A percentile compares a stretch with the other conserved stretches of the same genome.
Evolutionary conservation across 2,329 filamentous ascomycete species (phyloP).

Genomic region (Ceratocystis cacaofunesta): DNA sequence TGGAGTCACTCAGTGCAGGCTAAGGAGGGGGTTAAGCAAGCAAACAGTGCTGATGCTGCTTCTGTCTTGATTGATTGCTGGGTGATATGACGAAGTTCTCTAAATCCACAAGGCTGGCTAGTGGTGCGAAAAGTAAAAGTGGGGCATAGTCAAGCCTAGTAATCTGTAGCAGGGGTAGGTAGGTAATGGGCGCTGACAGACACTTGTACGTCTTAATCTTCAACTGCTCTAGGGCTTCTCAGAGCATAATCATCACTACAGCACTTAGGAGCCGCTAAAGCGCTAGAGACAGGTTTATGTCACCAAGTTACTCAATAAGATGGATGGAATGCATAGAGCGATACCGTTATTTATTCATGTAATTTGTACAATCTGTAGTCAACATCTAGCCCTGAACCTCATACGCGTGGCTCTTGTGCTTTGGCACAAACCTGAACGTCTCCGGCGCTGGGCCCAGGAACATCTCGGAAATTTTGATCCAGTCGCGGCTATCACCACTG

Average conservation of each 20-base stretch:
- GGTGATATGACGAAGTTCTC: not conserved
- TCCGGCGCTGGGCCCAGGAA: conserved; percentile 83
- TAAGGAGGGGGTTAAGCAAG: not conserved
- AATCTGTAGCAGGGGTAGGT: not conserved
- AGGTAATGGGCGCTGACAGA: not conserved
- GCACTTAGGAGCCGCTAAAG: too few relatives aligned
- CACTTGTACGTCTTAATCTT: not conserved
- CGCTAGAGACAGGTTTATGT: too few relatives aligned
- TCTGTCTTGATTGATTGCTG: not conserved
- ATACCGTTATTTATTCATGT: too few relatives aligned
- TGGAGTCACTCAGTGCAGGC: not conserved
- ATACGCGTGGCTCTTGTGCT: conserved; percentile 91
- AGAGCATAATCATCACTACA: not conserved
- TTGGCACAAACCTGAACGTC: conserved; percentile 87
- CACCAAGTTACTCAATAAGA: too few relatives aligned
- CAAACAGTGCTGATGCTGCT: not conserved
- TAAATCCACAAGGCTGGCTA: not conserved
- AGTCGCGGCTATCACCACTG: conserved; percentile 86
- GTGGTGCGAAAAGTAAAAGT: not conserved
- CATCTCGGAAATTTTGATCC: conserved; percentile 99
- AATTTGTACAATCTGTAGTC: not conserved
- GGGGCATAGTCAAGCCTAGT: not conserved
- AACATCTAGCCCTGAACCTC: conserved; percentile 46
- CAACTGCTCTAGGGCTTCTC: not conserved
- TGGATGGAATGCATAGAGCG: too few relatives aligned